A percentile compares a stretch with the other conserved stretches of the same genome.
These are phyloP conservation scores for Eucalyptus marginata DNA, from an alignment of 345 rosid genomes.

Conservation along the genomic window DNA sequence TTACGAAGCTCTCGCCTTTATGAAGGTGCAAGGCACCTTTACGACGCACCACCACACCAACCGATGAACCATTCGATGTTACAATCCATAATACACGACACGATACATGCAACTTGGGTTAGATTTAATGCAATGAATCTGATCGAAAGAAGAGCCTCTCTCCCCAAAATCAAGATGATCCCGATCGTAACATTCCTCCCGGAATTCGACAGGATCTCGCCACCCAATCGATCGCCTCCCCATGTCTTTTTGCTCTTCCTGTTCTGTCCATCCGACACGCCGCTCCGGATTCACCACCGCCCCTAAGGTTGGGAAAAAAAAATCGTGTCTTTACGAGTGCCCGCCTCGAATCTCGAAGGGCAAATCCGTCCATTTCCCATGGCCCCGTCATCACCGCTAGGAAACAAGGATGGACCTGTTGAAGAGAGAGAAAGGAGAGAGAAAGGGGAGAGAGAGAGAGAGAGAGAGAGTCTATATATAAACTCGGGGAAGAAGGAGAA, in stretches of 20 bases:
- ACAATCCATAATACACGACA: neutral
- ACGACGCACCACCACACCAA: neutral
- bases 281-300: neutral
- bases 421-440: neutral
- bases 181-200: neutral
- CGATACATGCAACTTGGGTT: neutral
- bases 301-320: neutral
- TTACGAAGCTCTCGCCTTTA: neutral
- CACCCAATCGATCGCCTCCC: neutral
- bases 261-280: neutral
- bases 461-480: neutral
- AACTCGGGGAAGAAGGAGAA: neutral
- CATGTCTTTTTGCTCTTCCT: fast-evolving
- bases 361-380: neutral
- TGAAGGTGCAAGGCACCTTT: neutral
- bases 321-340: neutral
- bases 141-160: neutral
- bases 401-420: neutral
- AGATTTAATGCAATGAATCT: neutral
- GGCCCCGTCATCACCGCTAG: neutral
- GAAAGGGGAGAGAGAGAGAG: neutral
- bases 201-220: neutral
- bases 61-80: neutral
- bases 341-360: neutral
- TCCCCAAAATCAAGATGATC: too few species aligned